A percentile compares a stretch with the other conserved stretches of the same genome.
phyloP scores from a whole-genome alignment of 371 early-diverging fungal genomes.

The Mucor velutinosus region DNA sequence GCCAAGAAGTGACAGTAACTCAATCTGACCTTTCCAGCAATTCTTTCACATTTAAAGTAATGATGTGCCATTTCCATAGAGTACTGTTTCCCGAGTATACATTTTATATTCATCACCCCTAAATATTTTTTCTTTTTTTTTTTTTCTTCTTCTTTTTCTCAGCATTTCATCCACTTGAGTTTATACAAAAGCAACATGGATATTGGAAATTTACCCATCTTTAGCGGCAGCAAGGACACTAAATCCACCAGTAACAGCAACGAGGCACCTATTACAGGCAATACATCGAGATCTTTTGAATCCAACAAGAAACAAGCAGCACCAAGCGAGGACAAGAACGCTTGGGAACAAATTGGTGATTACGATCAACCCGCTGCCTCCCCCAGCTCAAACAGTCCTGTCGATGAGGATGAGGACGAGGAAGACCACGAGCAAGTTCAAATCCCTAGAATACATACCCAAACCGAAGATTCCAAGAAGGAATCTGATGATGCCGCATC shows the following conservation, averaged over 20 bases:
- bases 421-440: conserved; percentile 10
- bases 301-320: not conserved
- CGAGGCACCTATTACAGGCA: not conserved
- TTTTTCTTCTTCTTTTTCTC: not conserved
- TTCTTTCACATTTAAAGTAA: not conserved
- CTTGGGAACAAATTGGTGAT: conserved; percentile 27
- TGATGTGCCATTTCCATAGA: not conserved
- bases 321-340: not conserved
- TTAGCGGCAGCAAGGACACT: not conserved
- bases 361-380: conserved; percentile 7
- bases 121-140: not conserved
- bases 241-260: not conserved
- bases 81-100: not conserved
- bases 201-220: conserved; percentile 21
- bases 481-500: conserved; percentile 17
- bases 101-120: not conserved
- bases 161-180: not conserved
- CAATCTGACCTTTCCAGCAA: not conserved
- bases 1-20: not conserved
- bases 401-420: not conserved
- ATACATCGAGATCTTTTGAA: conserved; percentile 2
- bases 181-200: conserved; percentile 7
- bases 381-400: not conserved
- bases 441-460: not conserved
- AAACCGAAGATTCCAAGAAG: not conserved